Evolutionary conservation across 2,329 filamentous ascomycete genomes (phyloP).

Genomic region (Eutypella sp.): DNA sequence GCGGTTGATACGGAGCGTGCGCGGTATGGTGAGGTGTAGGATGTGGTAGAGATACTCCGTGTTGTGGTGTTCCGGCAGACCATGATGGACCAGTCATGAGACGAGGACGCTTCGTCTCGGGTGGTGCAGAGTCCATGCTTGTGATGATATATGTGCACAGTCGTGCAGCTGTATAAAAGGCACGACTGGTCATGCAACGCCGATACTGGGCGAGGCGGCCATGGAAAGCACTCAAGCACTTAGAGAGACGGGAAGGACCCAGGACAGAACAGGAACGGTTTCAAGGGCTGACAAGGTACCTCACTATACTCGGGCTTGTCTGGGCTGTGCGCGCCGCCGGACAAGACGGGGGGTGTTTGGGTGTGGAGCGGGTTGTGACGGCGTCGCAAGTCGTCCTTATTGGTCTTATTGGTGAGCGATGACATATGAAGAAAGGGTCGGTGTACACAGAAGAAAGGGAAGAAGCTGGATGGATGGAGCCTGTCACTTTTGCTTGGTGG

Average conservation of each 20-base stretch:
- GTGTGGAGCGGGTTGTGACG: constrained; percentile 15
- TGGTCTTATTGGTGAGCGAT: constrained; percentile 16
- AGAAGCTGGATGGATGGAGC: constrained; percentile 2
- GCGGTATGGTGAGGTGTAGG: constrained; percentile 37
- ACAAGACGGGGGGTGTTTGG: constrained; percentile 17
- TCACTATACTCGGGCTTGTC: constrained; percentile 18
- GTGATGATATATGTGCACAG: constrained; percentile 36
- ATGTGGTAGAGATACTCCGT: constrained; percentile 43
- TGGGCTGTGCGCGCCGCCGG: too few relatives aligned
- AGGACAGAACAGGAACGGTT: constrained; percentile 21
- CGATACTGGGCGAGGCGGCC: constrained; percentile 29
- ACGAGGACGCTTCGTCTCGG: constrained; percentile 56
- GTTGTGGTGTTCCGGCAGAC: constrained; percentile 32
- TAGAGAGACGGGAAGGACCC: constrained; percentile 23
- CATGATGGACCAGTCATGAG: constrained; percentile 44
- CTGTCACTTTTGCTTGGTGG: not conserved
- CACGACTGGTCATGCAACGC: constrained; percentile 30
- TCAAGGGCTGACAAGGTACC: constrained; percentile 20
- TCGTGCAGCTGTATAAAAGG: constrained; percentile 27
- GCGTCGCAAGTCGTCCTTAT: constrained; percentile 14
- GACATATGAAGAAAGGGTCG: constrained; percentile 20
- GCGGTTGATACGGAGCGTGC: constrained; percentile 32
- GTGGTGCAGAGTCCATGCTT: constrained; percentile 57
- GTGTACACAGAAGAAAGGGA: constrained; percentile 15
- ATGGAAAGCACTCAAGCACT: constrained; percentile 31